phyloP scores from a whole-genome alignment of 208 protist genomes.

The Leishmania major region DNA sequence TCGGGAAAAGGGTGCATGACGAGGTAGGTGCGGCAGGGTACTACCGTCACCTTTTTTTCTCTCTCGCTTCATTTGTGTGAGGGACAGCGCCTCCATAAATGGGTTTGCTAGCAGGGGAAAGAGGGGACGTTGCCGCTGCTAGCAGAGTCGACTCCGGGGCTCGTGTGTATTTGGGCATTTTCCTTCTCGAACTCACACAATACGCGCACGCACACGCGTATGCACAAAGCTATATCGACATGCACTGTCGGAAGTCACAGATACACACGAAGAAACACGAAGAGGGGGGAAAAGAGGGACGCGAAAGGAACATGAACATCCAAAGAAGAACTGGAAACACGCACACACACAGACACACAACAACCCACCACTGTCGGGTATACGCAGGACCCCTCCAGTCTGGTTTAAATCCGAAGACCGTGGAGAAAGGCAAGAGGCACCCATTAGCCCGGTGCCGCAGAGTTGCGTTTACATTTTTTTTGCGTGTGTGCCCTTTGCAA shows the following conservation, averaged over 20 bases:
- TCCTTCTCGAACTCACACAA: not conserved
- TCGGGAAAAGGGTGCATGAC: not conserved
- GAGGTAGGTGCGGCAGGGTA: not conserved
- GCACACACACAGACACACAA: not conserved
- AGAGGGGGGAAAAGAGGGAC: conserved; percentile 2
- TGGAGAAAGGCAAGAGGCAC: not conserved
- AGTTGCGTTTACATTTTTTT: not conserved
- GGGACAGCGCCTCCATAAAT: not conserved
- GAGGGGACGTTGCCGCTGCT: not conserved
- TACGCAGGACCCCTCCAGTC: not conserved
- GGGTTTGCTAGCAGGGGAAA: not conserved
- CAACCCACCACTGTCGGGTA: not conserved
- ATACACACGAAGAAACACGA: not conserved
- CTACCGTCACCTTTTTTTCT: not conserved
- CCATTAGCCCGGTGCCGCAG: not conserved
- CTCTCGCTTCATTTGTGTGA: not conserved
- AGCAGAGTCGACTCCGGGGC: not conserved
- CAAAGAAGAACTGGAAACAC: not conserved
- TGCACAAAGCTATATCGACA: not conserved
- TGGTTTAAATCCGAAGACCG: not conserved
- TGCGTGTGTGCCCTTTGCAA: not conserved
- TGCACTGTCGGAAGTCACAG: not conserved
- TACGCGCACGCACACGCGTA: not conserved
- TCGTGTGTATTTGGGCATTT: not conserved
- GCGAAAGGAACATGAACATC: not conserved